Base-by-base conservation (phyloP, 2,329 filamentous ascomycete species). In the Bipolaris sorokiniana region DNA sequence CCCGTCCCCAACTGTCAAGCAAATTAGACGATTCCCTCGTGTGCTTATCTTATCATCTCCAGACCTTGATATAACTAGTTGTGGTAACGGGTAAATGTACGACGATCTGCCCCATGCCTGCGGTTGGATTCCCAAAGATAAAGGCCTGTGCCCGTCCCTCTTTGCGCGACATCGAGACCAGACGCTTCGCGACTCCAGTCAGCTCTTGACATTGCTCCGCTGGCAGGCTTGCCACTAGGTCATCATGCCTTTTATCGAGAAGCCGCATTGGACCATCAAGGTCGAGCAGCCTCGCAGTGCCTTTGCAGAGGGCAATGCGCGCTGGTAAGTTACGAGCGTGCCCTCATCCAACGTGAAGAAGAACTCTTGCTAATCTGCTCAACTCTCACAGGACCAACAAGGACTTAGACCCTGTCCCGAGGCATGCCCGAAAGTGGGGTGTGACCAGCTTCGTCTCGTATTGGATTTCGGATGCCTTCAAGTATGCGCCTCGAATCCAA, bases 401-500 rank as follows among this genome's bases (percentile, higher is more conserved):
- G 62, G 82, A 83, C 66, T 72, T 83, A 5, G 82, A 83, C 51
- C 82, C 81, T 3, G 79, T 82, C 6, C 78, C 80, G 5, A 69
- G 67, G 20, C 66, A 78, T 48, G 67, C 59, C 5, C 73, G 80
- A 3, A 80, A 80, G 74, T 83, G 81, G 81, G 78, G 78, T 15
- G 75, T 79, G 0, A 72, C 70, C 16, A 79, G 76, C 51, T 77
- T 82, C 51, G 70, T 83, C 52, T 80, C 80, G 36, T 83, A 83
- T 61, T 83, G 82, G 81, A 77, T 83, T 33, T 81, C 78, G 16
- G 81, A 83, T 63, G 80, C 80, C 7, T 83, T 82, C 72, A 82
- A 82, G 78, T 77, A 68, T 4, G 62, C 6, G 22, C n/a, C 16
- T 28, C 34, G 1, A 44, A 26, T 20, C 15, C 20, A 26, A 7